Evolutionary conservation across 495 filamentous ascomycete genomes (phyloP), one percentile per base, ranked within the genome.

Genomic region (Thermochaetoides thermophila): DNA sequence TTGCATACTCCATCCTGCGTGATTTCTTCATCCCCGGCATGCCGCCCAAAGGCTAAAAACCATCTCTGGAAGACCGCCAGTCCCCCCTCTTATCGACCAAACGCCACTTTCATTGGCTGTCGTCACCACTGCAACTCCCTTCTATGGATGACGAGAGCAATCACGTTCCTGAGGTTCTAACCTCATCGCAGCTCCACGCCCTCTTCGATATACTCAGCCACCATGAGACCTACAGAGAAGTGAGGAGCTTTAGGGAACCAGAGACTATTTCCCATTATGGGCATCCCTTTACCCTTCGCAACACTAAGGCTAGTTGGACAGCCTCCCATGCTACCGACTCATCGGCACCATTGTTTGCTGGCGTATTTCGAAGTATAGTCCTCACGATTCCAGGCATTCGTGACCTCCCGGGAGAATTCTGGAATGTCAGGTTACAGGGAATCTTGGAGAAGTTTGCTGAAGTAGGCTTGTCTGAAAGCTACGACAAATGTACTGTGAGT

Each of bases 171-270:
- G 6, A 6, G 21, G 6, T 24, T 6, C 11, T 24, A 29, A 60
- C 60, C n/a, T 42, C 63, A 12, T 31, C 45, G 20, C 74, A 78
- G 39, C 47, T 68, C 20, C 59, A 62, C 39, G 73, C 74, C 16
- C 61, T 81, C 17, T 66, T 79, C 34, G 74, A 81, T 40, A 70
- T 79, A 34, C 64, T 81, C 23, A 71, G 73, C 20, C 74, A 79
- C 50, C 49, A 72, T 40, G 61, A 76, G 43, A 69, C 69, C 5
- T 79, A 76, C 39, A 38, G 51, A 4, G 76, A 81, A 44, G 74
- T 76, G 15, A 55, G 71, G 43, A 58, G 53, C 36, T 74, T 78
- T 56, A 75, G 70, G 39, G 30, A 61, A 15, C 61, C 73, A 1
- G 50, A 49, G 4, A 59, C 65, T 19, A 68, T 78, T 38, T 52